Conservation (phyloP, 2,329 filamentous ascomycete genomes). For the Penicillium sp. region DNA sequence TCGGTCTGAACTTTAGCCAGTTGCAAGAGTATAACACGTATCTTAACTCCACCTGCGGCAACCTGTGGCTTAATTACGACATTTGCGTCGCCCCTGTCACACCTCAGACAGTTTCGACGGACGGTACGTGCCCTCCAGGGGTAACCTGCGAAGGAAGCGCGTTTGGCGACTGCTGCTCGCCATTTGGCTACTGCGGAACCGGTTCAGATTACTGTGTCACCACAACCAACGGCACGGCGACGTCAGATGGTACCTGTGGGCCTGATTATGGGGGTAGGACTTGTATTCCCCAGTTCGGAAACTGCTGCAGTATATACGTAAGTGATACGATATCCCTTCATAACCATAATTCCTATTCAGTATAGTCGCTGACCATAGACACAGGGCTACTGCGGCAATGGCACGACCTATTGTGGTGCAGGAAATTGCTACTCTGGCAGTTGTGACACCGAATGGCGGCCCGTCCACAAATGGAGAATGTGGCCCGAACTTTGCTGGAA, state of each 20-base stretch:
- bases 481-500: conserved; percentile 27
- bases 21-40: background rate
- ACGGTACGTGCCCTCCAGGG: background rate
- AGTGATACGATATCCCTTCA: background rate
- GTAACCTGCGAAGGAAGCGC: background rate
- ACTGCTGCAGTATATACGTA: conserved; percentile 1
- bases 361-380: too few species aligned
- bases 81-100: background rate
- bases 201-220: background rate
- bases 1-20: background rate
- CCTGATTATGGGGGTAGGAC: conserved; percentile 1
- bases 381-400: conserved; percentile 20
- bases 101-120: background rate
- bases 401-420: conserved; percentile 22
- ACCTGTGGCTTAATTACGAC: conserved; percentile 2
- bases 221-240: background rate
- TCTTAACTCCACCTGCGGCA: background rate
- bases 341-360: background rate
- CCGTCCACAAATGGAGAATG: conserved; percentile 24
- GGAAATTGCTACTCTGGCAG: conserved; percentile 25
- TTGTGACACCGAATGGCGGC: conserved; percentile 25
- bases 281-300: background rate
- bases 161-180: conserved; percentile 1
- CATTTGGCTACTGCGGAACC: background rate
- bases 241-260: background rate